Evolutionary conservation across 2,329 filamentous ascomycete species (phyloP).

Genomic region (Alternaria tenuissima): DNA sequence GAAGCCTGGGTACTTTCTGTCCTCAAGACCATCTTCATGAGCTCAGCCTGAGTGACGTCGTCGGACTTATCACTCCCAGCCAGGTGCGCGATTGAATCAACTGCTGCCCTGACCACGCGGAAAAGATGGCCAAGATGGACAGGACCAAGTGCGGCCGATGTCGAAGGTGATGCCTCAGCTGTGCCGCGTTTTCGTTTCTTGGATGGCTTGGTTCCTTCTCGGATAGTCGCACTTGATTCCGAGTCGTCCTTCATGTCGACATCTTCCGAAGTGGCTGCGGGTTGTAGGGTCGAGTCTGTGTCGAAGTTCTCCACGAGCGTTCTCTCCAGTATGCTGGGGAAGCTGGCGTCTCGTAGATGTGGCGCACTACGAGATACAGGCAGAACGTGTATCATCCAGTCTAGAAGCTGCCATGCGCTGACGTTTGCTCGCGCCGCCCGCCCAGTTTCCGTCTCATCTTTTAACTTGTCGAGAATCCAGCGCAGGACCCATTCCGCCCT

Average conservation of each 20-base stretch:
- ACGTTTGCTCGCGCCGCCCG: conserved; percentile 53
- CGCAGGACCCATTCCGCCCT: conserved; percentile 71
- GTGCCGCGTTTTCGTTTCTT: conserved; percentile 48
- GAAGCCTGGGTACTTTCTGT: conserved; percentile 47
- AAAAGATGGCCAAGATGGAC: conserved; percentile 34
- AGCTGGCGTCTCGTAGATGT: conserved; percentile 73
- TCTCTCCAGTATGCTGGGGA: conserved; percentile 71
- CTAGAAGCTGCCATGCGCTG: conserved; percentile 67
- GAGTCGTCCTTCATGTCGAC: conserved; percentile 27
- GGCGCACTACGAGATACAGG: conserved; percentile 74
- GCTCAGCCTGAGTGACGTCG: conserved; percentile 39
- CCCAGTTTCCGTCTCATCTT: conserved; percentile 48
- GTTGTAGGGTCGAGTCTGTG: conserved; percentile 12
- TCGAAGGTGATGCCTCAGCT: conserved; percentile 25
- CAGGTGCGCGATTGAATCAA: conserved; percentile 32
- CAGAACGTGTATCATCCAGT: conserved; percentile 68
- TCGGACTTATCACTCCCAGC: conserved; percentile 21
- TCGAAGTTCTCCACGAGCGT: conserved; percentile 65
- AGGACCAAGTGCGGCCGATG: conserved; percentile 20
- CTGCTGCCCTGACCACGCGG: conserved; percentile 24
- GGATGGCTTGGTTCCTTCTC: conserved; percentile 37
- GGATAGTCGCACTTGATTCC: conserved; percentile 41
- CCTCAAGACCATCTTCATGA: conserved; percentile 48
- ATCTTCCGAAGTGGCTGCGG: conserved; percentile 12
- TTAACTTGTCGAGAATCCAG: conserved; percentile 71